Evolutionary conservation across 2,329 filamentous ascomycete species (phyloP).

Genomic region (Aspergillus latus): DNA sequence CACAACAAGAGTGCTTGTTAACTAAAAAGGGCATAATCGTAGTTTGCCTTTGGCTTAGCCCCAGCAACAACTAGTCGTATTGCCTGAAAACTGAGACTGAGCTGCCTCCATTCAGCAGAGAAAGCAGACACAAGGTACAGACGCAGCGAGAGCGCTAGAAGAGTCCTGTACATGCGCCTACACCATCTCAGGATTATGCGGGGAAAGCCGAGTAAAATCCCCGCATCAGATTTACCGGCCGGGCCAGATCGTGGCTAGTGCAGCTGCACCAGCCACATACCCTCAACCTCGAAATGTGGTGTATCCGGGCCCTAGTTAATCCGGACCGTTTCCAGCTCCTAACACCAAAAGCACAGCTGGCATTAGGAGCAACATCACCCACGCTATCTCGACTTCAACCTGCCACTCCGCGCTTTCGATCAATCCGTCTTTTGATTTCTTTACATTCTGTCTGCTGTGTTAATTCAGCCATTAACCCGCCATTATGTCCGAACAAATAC

Average conservation of each 20-base stretch:
- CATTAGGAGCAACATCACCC: constrained; percentile 2
- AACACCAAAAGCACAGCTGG: constrained; percentile 18
- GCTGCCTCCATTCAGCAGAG: no score
- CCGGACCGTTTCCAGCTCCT: constrained; percentile 7
- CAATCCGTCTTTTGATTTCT: background rate
- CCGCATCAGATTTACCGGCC: background rate
- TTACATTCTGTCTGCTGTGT: no score
- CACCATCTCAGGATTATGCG: background rate
- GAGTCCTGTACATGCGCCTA: no score
- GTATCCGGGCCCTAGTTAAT: background rate
- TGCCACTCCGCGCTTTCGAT: background rate
- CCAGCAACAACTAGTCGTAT: no score
- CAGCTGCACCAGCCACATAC: background rate
- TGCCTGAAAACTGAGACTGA: no score
- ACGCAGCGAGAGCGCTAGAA: no score
- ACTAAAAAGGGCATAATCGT: no score
- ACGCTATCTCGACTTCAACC: background rate
- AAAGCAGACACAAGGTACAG: no score
- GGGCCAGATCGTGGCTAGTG: background rate
- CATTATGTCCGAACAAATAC: constrained; percentile 25
- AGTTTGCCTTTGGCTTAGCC: no score
- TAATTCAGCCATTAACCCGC: background rate
- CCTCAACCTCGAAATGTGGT: background rate
- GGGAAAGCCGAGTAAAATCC: constrained; percentile 3
- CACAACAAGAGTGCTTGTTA: no score